phyloP scores from a whole-genome alignment of 2,329 filamentous ascomycete species.

The Penicillium sp. region DNA sequence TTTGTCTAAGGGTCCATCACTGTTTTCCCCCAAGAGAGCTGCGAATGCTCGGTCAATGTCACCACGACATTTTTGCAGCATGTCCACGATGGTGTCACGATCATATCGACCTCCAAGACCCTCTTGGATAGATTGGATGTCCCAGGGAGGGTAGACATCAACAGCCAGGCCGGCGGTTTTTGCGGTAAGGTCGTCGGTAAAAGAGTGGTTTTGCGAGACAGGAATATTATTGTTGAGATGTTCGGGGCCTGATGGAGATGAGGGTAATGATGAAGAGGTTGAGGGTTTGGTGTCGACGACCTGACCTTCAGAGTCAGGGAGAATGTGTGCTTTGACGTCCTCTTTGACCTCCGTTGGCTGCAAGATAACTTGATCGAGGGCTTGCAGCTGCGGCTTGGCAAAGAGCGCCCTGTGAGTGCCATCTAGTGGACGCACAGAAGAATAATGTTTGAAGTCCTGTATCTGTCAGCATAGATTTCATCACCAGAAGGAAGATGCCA shows the following conservation, averaged over 20 bases:
- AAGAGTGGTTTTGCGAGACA: conserved; percentile 13
- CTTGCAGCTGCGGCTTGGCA: conserved; percentile 41
- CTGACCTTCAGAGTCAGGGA: not conserved
- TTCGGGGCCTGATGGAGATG: not conserved
- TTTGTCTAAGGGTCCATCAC: conserved; percentile 25
- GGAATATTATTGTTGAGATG: not conserved
- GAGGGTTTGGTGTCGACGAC: not conserved
- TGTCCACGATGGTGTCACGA: conserved; percentile 53
- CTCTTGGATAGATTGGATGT: conserved; percentile 56
- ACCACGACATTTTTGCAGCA: conserved; percentile 56
- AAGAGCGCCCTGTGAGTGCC: conserved; percentile 58
- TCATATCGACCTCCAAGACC: conserved; percentile 55
- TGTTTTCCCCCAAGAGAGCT: conserved; percentile 53
- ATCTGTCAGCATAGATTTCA: conserved; percentile 14
- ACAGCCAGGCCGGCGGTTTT: conserved; percentile 27
- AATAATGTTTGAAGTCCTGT: conserved; percentile 67
- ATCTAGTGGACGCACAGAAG: conserved; percentile 62
- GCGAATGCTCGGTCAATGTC: conserved; percentile 57
- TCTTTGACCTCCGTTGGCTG: not conserved
- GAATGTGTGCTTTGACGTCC: not conserved
- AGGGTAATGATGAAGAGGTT: not conserved
- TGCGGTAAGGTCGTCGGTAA: conserved; percentile 11
- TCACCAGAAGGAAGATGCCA: not conserved
- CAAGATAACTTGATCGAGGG: conserved; percentile 6
- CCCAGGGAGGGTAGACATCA: conserved; percentile 55